phyloP scores from a whole-genome alignment of 257 asterid genomes.

The Nicotiana sylvestris region DNA sequence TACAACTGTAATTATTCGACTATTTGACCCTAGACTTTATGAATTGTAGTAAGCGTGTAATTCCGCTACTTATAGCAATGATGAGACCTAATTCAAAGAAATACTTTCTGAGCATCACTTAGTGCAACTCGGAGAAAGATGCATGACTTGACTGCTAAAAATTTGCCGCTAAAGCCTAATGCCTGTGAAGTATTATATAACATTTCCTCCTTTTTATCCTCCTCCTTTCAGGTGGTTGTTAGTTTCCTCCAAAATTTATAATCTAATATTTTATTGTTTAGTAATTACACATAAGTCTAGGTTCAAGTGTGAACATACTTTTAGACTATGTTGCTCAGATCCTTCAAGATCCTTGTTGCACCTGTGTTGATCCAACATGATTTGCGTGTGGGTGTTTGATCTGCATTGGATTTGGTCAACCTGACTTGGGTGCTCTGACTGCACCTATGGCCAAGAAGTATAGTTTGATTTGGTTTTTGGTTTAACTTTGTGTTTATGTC shows the following conservation, averaged over 20 bases:
- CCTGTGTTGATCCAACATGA: no score
- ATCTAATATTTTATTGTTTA: background rate
- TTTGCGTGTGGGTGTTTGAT: no score
- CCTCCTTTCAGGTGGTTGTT: background rate
- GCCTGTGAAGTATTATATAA: background rate
- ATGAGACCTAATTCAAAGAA: background rate
- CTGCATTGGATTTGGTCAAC: no score
- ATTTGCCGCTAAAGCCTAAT: background rate
- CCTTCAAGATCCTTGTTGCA: no score
- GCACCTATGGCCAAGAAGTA: no score
- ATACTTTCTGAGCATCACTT: background rate
- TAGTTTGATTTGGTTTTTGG: no score
- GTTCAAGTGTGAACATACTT: background rate
- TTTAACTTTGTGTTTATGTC: no score
- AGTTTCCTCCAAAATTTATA: background rate
- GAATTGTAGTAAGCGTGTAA: background rate
- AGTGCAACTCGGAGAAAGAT: background rate
- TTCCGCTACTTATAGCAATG: background rate
- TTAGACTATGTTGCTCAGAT: no score
- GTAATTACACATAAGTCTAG: background rate
- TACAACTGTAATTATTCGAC: background rate
- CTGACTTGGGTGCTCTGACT: no score
- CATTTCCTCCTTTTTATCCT: background rate
- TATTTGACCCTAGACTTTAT: background rate
- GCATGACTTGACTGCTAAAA: background rate